phyloP scores from a whole-genome alignment of 371 early-diverging fungal species.

The Rhizopus stolonifer region DNA sequence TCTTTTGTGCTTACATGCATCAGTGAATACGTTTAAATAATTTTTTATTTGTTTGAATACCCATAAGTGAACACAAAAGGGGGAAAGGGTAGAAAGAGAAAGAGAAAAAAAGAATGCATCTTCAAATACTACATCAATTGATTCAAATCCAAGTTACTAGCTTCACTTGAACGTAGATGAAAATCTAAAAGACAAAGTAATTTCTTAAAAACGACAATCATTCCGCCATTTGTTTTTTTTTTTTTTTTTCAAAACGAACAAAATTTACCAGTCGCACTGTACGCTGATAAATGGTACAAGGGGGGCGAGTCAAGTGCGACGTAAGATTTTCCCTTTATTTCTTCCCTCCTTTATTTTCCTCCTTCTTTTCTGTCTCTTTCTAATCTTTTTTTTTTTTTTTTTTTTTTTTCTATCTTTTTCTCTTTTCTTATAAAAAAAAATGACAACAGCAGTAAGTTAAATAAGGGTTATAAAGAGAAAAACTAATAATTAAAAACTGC shows the following conservation, averaged over 20 bases:
- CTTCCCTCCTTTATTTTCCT: not conserved
- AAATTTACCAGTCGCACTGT: no score
- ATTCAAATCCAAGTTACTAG: not conserved
- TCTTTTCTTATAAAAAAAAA: constrained; percentile 1
- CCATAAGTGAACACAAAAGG: not conserved
- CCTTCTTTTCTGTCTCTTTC: not conserved
- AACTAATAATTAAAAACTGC: not conserved
- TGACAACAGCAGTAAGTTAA: no score
- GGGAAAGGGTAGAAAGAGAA: no score
- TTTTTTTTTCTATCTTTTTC: not conserved
- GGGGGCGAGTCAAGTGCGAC: no score
- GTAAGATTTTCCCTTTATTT: constrained; percentile 5
- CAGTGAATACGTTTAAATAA: not conserved
- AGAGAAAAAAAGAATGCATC: no score
- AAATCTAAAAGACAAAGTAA: not conserved
- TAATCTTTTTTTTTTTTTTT: not conserved
- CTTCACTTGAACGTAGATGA: not conserved
- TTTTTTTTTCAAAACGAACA: no score
- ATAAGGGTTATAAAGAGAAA: constrained; percentile 8
- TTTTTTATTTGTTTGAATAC: not conserved
- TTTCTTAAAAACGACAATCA: not conserved
- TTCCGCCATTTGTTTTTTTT: not conserved
- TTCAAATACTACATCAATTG: constrained; percentile 1
- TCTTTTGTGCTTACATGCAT: no score
- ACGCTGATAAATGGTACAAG: no score